phyloP scores from a whole-genome alignment of 495 filamentous ascomycete genomes.

The Penicillium goetzii region DNA sequence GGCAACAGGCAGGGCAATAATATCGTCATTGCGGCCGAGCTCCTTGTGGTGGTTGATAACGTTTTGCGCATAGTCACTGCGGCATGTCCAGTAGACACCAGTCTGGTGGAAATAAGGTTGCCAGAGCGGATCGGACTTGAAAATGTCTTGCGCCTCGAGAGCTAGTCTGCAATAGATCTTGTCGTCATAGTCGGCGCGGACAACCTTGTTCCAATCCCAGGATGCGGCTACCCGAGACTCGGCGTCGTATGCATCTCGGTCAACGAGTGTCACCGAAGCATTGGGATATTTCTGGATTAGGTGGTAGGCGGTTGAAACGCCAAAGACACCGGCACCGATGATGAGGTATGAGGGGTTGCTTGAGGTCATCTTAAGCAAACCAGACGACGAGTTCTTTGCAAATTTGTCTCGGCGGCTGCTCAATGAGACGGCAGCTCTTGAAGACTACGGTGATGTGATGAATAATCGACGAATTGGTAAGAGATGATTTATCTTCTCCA shows the following conservation, averaged over 20 bases:
- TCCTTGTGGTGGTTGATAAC: constrained; percentile 55
- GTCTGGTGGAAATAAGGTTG: constrained; percentile 59
- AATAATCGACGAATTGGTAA: neutral
- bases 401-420: neutral
- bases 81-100: constrained; percentile 54
- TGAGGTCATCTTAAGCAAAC: constrained; percentile 23
- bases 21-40: constrained; percentile 45
- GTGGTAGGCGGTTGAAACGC: constrained; percentile 65
- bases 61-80: constrained; percentile 47
- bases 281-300: constrained; percentile 55
- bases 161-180: constrained; percentile 59
- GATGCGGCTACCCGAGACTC: constrained; percentile 57
- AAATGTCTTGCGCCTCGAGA: constrained; percentile 58
- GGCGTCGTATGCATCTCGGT: constrained; percentile 53
- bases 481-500: neutral
- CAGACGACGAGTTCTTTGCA: neutral
- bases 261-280: constrained; percentile 59
- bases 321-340: constrained; percentile 68
- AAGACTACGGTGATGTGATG: neutral
- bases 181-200: constrained; percentile 67
- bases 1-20: constrained; percentile 43
- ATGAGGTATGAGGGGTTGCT: constrained; percentile 56
- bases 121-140: constrained; percentile 57
- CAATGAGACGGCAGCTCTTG: neutral
- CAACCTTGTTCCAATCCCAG: constrained; percentile 69